phyloP scores from a whole-genome alignment of 2,329 filamentous ascomycete species.

The Colletotrichum godetiae region DNA sequence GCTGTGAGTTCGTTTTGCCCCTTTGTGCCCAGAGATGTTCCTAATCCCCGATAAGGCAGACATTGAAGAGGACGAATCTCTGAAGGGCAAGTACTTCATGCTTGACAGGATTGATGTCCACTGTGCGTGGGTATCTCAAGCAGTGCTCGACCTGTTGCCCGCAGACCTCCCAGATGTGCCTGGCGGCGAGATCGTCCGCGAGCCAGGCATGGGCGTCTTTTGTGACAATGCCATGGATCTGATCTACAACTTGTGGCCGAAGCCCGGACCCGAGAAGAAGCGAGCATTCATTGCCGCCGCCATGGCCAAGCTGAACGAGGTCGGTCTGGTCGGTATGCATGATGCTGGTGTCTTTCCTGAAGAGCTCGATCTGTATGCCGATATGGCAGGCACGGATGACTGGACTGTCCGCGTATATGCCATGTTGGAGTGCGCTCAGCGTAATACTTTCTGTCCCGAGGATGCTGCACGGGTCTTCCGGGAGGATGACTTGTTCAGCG shows the following conservation, averaged over 20 bases:
- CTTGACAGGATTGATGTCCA: slow-evolving; percentile 77
- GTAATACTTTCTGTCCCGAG: slow-evolving; percentile 72
- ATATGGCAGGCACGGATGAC: slow-evolving; percentile 59
- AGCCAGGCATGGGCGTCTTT: slow-evolving; percentile 75
- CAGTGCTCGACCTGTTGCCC: slow-evolving; percentile 71
- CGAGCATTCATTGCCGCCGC: slow-evolving; percentile 67
- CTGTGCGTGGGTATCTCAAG: slow-evolving; percentile 75
- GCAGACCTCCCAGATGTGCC: slow-evolving; percentile 62
- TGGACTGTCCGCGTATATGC: slow-evolving; percentile 74
- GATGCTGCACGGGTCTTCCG: slow-evolving; percentile 57
- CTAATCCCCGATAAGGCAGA: slow-evolving; percentile 47
- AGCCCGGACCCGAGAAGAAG: slow-evolving; percentile 64
- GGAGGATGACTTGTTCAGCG: slow-evolving; percentile 63
- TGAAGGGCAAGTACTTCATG: slow-evolving; percentile 73
- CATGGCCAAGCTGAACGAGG: slow-evolving; percentile 70
- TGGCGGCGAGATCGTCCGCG: slow-evolving; percentile 71
- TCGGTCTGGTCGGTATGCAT: slow-evolving; percentile 76
- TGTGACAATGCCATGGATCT: slow-evolving; percentile 80
- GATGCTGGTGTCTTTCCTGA: slow-evolving; percentile 72
- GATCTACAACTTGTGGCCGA: slow-evolving; percentile 67
- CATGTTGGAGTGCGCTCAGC: slow-evolving; percentile 74
- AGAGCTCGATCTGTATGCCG: slow-evolving; percentile 65
- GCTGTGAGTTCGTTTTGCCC: slow-evolving; percentile 57
- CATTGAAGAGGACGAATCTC: slow-evolving; percentile 61
- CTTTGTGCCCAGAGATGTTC: neutral